A percentile compares a stretch with the other conserved stretches of the same genome.
Evolutionary conservation across 805 yeast genomes (phyloP).

Genomic region (Zygotorulaspora chibaensis): DNA sequence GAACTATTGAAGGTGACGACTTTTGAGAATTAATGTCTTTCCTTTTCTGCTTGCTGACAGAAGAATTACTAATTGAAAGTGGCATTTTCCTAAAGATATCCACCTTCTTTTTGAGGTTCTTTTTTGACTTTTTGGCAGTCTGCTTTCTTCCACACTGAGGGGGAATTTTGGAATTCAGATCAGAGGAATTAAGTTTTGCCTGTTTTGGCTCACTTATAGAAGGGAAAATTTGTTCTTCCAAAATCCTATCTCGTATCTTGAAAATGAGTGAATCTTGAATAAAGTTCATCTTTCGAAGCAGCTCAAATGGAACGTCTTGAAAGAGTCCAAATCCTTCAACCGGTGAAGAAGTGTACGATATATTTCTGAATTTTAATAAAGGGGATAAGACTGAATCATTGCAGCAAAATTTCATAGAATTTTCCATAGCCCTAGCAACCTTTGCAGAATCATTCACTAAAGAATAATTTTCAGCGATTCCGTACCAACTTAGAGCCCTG

Average conservation of each 20-base stretch:
- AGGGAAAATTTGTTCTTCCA: not conserved
- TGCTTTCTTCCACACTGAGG: not conserved
- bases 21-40: not conserved
- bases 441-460: conserved; percentile 17
- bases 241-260: not conserved
- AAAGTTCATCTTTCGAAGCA: too few species aligned
- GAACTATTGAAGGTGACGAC: not conserved
- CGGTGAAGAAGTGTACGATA: too few species aligned
- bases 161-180: too few species aligned
- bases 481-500: conserved; percentile 30
- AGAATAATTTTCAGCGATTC: conserved; percentile 27
- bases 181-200: not conserved
- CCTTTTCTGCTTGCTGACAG: conserved; percentile 1
- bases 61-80: conserved; percentile 1
- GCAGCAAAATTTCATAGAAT: conserved; percentile 9
- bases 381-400: not conserved
- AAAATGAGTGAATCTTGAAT: not conserved
- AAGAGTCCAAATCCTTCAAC: too few species aligned
- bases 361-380: not conserved
- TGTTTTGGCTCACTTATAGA: not conserved
- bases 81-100: conserved; percentile 8
- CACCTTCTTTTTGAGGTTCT: not conserved
- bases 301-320: too few species aligned
- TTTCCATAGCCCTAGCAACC: conserved; percentile 22
- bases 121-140: not conserved